A percentile compares a stretch with the other conserved stretches of the same genome.
phyloP scores from a whole-genome alignment of 2,329 filamentous ascomycete genomes.

The Coniochaeta pulveracea region DNA sequence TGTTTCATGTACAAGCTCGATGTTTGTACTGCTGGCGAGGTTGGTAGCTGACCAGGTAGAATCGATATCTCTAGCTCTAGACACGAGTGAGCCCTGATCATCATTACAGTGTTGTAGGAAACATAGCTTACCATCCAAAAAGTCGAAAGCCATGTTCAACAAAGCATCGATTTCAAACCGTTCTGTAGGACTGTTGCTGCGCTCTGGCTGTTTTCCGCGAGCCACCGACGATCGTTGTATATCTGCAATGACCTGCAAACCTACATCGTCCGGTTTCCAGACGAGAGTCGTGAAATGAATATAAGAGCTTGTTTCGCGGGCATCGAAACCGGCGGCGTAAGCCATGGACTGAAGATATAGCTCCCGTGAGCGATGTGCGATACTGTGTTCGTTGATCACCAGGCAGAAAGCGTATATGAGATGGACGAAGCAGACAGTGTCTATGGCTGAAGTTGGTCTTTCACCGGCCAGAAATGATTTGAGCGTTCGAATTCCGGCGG shows the following conservation, averaged over 20 bases:
- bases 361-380: constrained; percentile 20
- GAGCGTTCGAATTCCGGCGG: constrained; percentile 29
- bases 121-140: constrained; percentile 35
- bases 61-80: constrained; percentile 35
- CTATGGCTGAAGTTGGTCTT: constrained; percentile 25
- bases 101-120: neutral
- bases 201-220: constrained; percentile 27
- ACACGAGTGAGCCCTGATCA: constrained; percentile 2
- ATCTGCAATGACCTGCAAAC: too few species aligned
- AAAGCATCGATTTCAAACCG: constrained; percentile 22
- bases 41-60: constrained; percentile 18
- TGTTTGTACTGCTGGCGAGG: constrained; percentile 21
- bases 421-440: constrained; percentile 39
- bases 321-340: too few species aligned
- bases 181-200: constrained; percentile 5
- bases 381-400: constrained; percentile 30
- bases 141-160: constrained; percentile 29
- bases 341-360: constrained; percentile 35
- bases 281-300: too few species aligned
- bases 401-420: constrained; percentile 38
- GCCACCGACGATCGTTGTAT: neutral
- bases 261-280: too few species aligned
- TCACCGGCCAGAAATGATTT: constrained; percentile 25
- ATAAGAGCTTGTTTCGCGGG: too few species aligned
- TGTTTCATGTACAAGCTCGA: constrained; percentile 33